These are phyloP conservation scores for Urtica urens DNA, from an alignment of 306 rosid genomes.

Conservation along the genomic window DNA sequence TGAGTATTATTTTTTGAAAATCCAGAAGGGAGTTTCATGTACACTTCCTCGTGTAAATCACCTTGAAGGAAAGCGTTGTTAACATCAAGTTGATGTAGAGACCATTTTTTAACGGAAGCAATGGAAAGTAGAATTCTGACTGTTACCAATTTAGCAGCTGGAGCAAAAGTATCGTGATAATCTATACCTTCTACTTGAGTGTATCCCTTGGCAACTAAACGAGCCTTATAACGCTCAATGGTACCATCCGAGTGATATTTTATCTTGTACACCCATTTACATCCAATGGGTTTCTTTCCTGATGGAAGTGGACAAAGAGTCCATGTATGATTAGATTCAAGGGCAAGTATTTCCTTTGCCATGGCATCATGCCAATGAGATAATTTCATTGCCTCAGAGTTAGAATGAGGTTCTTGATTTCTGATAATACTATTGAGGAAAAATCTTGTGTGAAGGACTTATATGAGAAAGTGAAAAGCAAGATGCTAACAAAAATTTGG, in stretches of 20 bases:
- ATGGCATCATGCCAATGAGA: not conserved
- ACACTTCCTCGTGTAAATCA: not conserved
- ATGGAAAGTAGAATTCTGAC: no score
- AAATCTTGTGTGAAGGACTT: no score
- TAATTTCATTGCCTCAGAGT: no score
- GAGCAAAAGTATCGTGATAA: constrained; percentile 11
- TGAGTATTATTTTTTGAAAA: not conserved
- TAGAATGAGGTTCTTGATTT: no score
- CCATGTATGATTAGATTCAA: not conserved
- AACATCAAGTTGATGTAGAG: no score
- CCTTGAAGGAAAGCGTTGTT: not conserved
- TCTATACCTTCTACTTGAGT: not conserved
- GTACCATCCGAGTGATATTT: not conserved
- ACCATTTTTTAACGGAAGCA: no score
- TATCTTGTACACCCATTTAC: constrained; percentile 9
- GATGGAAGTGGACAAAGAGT: constrained; percentile 1
- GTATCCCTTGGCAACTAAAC: not conserved
- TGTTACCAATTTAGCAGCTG: no score
- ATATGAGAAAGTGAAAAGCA: no score
- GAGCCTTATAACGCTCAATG: not conserved
- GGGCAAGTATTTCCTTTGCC: not conserved
- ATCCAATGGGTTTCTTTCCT: not conserved
- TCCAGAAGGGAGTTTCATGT: constrained; percentile 2
- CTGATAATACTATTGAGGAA: no score
- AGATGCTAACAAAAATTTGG: not conserved